Base-by-base conservation (phyloP, 768 basidiomycete genomes). In the Kwoniella europaea region DNA sequence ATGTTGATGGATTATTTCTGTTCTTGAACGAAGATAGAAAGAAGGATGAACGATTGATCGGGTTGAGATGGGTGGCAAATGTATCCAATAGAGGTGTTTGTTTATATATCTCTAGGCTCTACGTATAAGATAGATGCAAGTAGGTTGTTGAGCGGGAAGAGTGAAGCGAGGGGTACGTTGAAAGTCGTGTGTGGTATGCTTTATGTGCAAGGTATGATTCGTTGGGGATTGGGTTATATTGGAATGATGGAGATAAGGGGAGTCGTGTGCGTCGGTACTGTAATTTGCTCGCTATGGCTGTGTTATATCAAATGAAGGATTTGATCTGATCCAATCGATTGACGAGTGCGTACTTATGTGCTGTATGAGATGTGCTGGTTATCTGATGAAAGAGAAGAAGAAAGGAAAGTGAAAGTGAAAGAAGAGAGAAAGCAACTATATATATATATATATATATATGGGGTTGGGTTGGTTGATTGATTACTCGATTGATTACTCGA, bases 11-110 rank as follows among this genome's bases (percentile, higher is more conserved):
- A 12, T 27, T 27, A 4, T 22, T 20, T 6, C 35, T 35, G 13
- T 29, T 12, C 9, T 9, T 18, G 12, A 50, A 53, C 10, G 52
- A 24, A n/a, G 35, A 54, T n/a, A 41, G 7, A 44, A 41, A 18
- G 27, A 22, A 46, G 20, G 46, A 55, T n/a, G 20, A 18, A 13
- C n/a, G 62, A 42, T 56, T 35, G 35, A 35, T 35, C 7, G 35
- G 35, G 35, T 6, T 0, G 56, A 1, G 35, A n/a, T 67, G 65
- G 57, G 65, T 67, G 56, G 65, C 65, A 52, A 60, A 60, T 59
- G 12, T 18, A 46, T 43, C 41, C 20, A 27, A 24, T 46, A 12
- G 0, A 22, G 16, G 27, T 27, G 27, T 50, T 57, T 27, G 27
- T 50, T 57, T 58, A 10, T 60, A 16, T 29, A 16, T 22, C 46